Evolutionary conservation across 257 asterid genomes (phyloP).

Genomic region (Penstemon barbatus): DNA sequence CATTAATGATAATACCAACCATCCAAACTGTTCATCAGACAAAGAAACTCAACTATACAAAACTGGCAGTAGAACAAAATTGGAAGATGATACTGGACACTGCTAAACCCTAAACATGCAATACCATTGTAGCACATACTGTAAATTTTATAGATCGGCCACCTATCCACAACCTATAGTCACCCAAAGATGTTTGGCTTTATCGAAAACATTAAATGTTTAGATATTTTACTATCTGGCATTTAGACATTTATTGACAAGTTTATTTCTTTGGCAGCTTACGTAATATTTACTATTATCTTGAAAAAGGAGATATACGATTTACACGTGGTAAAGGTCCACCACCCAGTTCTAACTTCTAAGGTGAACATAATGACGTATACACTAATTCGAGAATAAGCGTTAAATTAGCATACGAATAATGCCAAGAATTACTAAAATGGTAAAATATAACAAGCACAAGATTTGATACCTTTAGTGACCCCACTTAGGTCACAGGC

Average conservation of each 20-base stretch:
- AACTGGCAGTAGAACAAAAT: not conserved
- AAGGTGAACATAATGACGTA: not conserved
- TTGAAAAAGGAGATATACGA: not conserved
- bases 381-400: conserved; percentile 5
- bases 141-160: no score
- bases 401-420: not conserved
- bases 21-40: not conserved
- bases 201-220: not conserved
- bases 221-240: conserved; percentile 6
- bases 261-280: not conserved
- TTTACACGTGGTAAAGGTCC: not conserved
- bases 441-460: not conserved
- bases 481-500: no score
- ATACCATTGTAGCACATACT: no score
- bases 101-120: no score
- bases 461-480: not conserved
- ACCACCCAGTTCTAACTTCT: not conserved
- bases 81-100: no score
- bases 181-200: no score
- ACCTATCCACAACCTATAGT: no score
- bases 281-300: conserved; percentile 12
- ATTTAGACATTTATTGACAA: not conserved
- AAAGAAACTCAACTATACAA: not conserved
- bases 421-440: not conserved
- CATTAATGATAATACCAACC: no score